A percentile compares a stretch with the other conserved stretches of the same genome.
Evolutionary conservation across 805 yeast genomes (phyloP).

Genomic region (Candida insectorum): DNA sequence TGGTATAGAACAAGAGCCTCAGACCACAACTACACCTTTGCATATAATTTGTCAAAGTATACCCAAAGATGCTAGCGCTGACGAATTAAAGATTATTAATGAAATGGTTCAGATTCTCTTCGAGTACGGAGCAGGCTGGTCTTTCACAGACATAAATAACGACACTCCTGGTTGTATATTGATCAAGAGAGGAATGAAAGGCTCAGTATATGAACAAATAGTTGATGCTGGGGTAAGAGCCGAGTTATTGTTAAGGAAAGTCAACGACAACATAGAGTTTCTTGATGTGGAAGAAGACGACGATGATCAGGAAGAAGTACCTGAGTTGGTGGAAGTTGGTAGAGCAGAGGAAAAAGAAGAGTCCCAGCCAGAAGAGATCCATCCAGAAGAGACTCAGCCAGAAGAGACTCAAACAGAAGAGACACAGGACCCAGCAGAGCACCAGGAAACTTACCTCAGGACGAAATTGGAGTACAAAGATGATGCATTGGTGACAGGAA

Average conservation of each 20-base stretch:
- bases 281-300: slow-evolving; percentile 36
- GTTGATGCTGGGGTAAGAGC: slow-evolving; percentile 91
- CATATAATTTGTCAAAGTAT: slow-evolving; percentile 63
- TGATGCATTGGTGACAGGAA: slow-evolving; percentile 67
- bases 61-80: slow-evolving; percentile 44
- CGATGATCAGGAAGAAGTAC: slow-evolving; percentile 20
- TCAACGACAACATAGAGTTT: slow-evolving; percentile 62
- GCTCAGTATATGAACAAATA: slow-evolving; percentile 43
- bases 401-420: slow-evolving; percentile 1
- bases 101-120: slow-evolving; percentile 64
- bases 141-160: slow-evolving; percentile 63
- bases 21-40: slow-evolving; percentile 76
- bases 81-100: slow-evolving; percentile 39
- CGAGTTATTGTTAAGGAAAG: slow-evolving; percentile 72
- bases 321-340: slow-evolving; percentile 1
- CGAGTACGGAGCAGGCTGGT: slow-evolving; percentile 92
- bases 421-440: slow-evolving; percentile 51
- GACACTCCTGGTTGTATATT: slow-evolving; percentile 87
- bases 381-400: slow-evolving; percentile 1
- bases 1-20: slow-evolving; percentile 32
- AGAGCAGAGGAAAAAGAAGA: slow-evolving; percentile 1
- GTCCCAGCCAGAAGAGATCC: slow-evolving; percentile 2
- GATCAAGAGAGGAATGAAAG: slow-evolving; percentile 44
- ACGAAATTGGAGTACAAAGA: slow-evolving; percentile 67
- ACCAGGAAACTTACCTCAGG: slow-evolving; percentile 60